Evolutionary conservation across 2,329 filamentous ascomycete genomes (phyloP), one percentile per base, ranked within the genome.

Genomic region (Ophiostoma perfectum): DNA sequence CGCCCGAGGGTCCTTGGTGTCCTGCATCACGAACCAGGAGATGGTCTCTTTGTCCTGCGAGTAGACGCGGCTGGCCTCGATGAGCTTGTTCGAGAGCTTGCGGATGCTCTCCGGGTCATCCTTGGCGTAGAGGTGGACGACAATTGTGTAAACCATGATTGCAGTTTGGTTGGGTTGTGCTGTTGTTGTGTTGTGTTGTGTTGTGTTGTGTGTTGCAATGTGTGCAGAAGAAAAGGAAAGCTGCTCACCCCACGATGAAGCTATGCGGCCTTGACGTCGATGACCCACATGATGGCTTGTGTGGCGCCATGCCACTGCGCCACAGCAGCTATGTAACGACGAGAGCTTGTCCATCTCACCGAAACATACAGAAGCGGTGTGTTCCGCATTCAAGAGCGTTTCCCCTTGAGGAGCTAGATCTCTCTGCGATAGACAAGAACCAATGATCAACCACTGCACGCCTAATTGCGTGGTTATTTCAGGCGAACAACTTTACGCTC

Each of bases 1-100:
- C 42, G 63, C 63, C 9, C 63, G 63, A 36, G 41, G 63, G 63
- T 64, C 63, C 63, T 44, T 27, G 11, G 42, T 45, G 63, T 64
- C 63, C 63, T 64, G 63, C 63, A 64, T 64, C 16, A 64, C 63
- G 42, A 64, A 64, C 63, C 63, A 64, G 5, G 63, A 64, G 42
- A 64, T 45, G 39, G 63, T 64, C 63, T 64, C 63, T 41, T 64
- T 64, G 63, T 64, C 63, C 63, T 64, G 42, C 8, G 63, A 64
- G 63, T 64, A 64, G n/a, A 64, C 63, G 5, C 63, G 63, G 63
- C 63, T 64, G 63, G 63, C 63, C 63, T 64, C 63, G 27, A 64
- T 64, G 18, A 64, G 63, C 63, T 64, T 64, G 63, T 47, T 64
- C 41, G 63, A 64, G 41, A 64, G 63, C 63, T 64, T 64, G 42